phyloP scores from a whole-genome alignment of 495 filamentous ascomycete genomes.

The Glarea lozoyensis region DNA sequence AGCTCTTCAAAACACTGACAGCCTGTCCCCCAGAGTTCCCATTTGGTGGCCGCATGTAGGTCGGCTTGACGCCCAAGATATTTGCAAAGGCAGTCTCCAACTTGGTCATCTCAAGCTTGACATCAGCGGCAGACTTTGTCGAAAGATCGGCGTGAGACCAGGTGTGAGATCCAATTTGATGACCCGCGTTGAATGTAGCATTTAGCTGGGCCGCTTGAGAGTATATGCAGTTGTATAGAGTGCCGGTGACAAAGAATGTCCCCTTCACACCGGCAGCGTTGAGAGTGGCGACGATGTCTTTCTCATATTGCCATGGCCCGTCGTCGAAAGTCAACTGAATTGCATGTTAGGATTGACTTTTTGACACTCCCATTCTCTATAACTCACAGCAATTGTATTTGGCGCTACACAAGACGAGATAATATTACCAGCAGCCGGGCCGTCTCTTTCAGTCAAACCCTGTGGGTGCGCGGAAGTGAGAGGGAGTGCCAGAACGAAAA shows the following conservation, averaged over 20 bases:
- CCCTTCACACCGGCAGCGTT: constrained; percentile 44
- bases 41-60: constrained; percentile 71
- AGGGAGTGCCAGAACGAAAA: neutral
- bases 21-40: constrained; percentile 38
- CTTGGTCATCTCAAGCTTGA: constrained; percentile 59
- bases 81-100: constrained; percentile 71
- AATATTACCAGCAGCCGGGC: neutral
- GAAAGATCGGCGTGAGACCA: constrained; percentile 71
- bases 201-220: constrained; percentile 51
- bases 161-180: constrained; percentile 75
- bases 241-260: constrained; percentile 62
- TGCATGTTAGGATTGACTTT: constrained; percentile 41
- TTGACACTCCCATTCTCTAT: constrained; percentile 56
- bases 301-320: constrained; percentile 53
- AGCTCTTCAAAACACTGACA: constrained; percentile 31
- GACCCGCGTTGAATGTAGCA: constrained; percentile 49
- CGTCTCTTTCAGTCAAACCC: neutral
- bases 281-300: constrained; percentile 50
- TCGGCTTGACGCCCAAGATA: constrained; percentile 68
- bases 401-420: neutral
- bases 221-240: constrained; percentile 48
- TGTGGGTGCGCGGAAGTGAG: neutral
- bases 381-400: constrained; percentile 38
- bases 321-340: constrained; percentile 64
- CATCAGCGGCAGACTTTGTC: constrained; percentile 41